Evolutionary conservation across 2,329 filamentous ascomycete species (phyloP).

Genomic region (Calonectria pseudoturangicola): DNA sequence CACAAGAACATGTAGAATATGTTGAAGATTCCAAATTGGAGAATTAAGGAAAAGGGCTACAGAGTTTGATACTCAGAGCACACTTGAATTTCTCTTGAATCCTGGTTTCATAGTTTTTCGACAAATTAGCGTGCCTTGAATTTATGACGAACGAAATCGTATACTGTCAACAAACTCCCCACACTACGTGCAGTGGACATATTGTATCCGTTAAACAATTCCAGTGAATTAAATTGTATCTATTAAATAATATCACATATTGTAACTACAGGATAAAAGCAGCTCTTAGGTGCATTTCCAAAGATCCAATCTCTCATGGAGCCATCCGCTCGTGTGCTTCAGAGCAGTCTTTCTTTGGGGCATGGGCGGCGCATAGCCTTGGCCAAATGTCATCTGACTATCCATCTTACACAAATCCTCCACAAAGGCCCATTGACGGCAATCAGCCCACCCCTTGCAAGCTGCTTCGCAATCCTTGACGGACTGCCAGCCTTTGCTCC

Average conservation of each 20-base stretch:
- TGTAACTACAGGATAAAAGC: background rate
- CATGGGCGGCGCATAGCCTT: slow-evolving; percentile 51
- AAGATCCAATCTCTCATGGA: slow-evolving; percentile 45
- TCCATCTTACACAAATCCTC: slow-evolving; percentile 54
- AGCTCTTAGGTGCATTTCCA: slow-evolving; percentile 41
- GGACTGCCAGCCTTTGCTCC: slow-evolving; percentile 50
- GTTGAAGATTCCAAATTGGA: slow-evolving; percentile 12
- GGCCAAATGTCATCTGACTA: slow-evolving; percentile 50
- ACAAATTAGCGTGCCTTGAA: too few species aligned
- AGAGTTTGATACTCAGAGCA: background rate
- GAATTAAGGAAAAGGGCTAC: background rate
- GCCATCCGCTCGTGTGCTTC: slow-evolving; percentile 53
- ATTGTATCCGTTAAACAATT: too few species aligned
- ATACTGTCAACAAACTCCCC: too few species aligned
- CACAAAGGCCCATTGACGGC: slow-evolving; percentile 49
- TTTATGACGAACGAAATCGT: background rate
- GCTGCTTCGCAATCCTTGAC: slow-evolving; percentile 49
- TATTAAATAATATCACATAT: background rate
- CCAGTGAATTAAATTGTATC: background rate
- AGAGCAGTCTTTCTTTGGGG: slow-evolving; percentile 50
- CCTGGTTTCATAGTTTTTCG: too few species aligned
- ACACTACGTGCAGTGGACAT: too few species aligned
- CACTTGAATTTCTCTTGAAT: background rate
- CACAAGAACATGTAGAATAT: slow-evolving; percentile 19
- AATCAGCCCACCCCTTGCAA: slow-evolving; percentile 46